Evolutionary conservation across 2,329 filamentous ascomycete genomes (phyloP).

Genomic region (Botrytis paeoniae): DNA sequence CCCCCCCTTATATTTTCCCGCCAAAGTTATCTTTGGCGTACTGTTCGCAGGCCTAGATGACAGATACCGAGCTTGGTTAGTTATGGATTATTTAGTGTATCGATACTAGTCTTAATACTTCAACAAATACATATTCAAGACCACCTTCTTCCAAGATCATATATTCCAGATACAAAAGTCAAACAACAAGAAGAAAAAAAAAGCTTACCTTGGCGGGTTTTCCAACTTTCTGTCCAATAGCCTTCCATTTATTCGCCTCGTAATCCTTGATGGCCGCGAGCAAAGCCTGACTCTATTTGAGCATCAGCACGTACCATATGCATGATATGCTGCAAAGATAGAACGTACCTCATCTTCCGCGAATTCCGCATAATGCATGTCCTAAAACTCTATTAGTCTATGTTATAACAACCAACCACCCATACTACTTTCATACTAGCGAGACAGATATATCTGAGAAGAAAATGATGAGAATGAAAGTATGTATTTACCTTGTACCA

Average conservation of each 20-base stretch:
- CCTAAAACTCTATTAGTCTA: slow-evolving; percentile 49
- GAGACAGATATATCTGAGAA: slow-evolving; percentile 13
- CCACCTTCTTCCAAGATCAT: neutral
- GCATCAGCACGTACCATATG: slow-evolving; percentile 30
- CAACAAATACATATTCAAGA: neutral
- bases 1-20: slow-evolving; percentile 30
- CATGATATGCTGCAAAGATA: slow-evolving; percentile 5
- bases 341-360: slow-evolving; percentile 83
- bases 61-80: neutral
- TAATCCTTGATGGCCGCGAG: slow-evolving; percentile 97
- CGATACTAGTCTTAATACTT: neutral
- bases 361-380: slow-evolving; percentile 99
- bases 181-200: slow-evolving; percentile 6
- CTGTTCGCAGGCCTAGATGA: slow-evolving; percentile 71
- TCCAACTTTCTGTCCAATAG: slow-evolving; percentile 92
- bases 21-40: slow-evolving; percentile 92
- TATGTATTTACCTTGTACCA: slow-evolving; percentile 80
- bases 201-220: slow-evolving; percentile 84
- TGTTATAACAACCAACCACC: neutral
- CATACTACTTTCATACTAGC: neutral
- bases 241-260: slow-evolving; percentile 98
- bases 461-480: neutral
- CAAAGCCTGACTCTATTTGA: slow-evolving; percentile 52
- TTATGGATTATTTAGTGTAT: neutral
- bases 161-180: neutral